A percentile compares a stretch with the other conserved stretches of the same genome.
Conservation (phyloP, 331 rosid genomes). For the Malus hybrid region DNA sequence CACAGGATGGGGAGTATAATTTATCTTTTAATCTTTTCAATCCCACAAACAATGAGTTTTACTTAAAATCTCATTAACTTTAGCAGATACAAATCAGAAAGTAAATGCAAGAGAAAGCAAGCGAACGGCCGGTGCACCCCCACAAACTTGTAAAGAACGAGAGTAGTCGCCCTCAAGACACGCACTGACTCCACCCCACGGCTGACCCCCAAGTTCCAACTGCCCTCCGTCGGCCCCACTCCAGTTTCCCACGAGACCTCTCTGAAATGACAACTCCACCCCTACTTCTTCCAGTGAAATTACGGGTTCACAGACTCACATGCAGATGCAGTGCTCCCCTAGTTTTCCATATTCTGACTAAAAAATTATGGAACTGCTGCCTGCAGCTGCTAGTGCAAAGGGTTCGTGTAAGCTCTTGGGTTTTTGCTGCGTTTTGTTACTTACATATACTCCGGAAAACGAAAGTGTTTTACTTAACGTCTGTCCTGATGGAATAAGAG, state of each 20-base stretch:
- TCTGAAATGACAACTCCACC: not conserved
- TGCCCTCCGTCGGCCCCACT: slow-evolving; percentile 25
- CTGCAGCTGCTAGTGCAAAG: too few species aligned
- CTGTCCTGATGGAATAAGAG: too few species aligned
- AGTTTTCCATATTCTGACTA: too few species aligned
- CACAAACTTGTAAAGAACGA: slow-evolving; percentile 17
- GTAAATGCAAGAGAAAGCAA: slow-evolving; percentile 32
- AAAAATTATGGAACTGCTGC: too few species aligned
- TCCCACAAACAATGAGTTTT: too few species aligned
- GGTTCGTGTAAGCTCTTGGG: too few species aligned
- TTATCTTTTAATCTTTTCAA: too few species aligned
- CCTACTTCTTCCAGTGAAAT: not conserved
- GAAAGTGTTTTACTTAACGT: too few species aligned
- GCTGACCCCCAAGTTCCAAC: slow-evolving; percentile 13
- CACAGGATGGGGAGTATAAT: too few species aligned
- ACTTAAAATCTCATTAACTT: too few species aligned
- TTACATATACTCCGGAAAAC: too few species aligned
- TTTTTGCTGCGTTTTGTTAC: too few species aligned
- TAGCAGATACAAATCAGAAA: not conserved
- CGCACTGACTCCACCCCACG: slow-evolving; percentile 17
- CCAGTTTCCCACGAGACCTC: not conserved
- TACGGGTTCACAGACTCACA: not conserved
- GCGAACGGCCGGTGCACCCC: slow-evolving; percentile 16
- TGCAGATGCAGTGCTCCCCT: not conserved
- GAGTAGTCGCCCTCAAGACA: slow-evolving; percentile 26